Evolutionary conservation across 2,329 filamentous ascomycete genomes (phyloP), one percentile per base, ranked within the genome.

Genomic region (Plenodomus tracheiphilus): DNA sequence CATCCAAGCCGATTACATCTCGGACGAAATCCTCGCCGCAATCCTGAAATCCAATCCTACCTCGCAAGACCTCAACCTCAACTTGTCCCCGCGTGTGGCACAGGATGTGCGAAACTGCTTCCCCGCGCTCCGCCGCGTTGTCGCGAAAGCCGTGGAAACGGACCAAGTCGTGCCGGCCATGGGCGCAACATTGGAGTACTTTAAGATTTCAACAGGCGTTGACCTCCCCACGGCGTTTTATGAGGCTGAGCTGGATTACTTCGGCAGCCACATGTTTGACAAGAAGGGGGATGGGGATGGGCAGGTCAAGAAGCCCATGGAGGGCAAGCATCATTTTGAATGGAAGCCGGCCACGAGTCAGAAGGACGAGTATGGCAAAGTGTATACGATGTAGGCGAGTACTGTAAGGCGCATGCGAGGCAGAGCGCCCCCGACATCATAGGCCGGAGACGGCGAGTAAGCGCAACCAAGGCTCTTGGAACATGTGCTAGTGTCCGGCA

Each of bases 171-270:
- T 85, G 2, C 85, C 85, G 0, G 78, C 81, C 1, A 67, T 89
- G 41, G 80, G 80, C 30, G 80, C 84, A 1, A 85, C 77, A 1
- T 63, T 89, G 44, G 86, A 89, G 56, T 88, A 86, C 60, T 71
- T 85, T 59, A 89, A 89, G 70, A 85, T 85, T 44, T 77, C 77
- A 21, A 81, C 78, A 1, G 81, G 80, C 15, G 81, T 79, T 2
- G 78, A 80, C 49, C 66, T 89, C 25, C 86, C 86, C 0, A 88
- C 85, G 3, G 79, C 81, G 47, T 88, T 89, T 62, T 85, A 86
- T 73, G 85, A 89, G 69, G 85, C 85, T 0, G 80, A 89, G 72
- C 72, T 89, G 66, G 85, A 89, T 63, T 88, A 84, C 61, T 89
- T 89, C 64, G 86, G 86, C 0, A 78, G 79, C 32, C 85, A 89